These are phyloP conservation scores for Ramaria rubella DNA, from an alignment of 768 basidiomycete species.

Conservation along the genomic window DNA sequence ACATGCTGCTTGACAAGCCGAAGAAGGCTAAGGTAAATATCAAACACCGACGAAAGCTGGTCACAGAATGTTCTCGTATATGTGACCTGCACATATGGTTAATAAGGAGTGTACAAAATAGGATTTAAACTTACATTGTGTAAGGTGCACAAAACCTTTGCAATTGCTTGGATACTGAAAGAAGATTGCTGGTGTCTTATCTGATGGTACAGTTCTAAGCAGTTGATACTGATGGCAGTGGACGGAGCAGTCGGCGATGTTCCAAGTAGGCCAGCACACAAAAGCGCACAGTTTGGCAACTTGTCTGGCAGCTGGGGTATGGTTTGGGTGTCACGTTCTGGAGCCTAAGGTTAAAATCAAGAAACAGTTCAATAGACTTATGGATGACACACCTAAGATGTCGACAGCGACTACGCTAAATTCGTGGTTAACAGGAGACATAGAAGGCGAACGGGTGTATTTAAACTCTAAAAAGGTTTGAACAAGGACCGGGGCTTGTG, in stretches of 20 bases:
- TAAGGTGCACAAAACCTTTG: conserved; percentile 5
- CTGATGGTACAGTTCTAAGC: conserved; percentile 18
- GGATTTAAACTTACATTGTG: conserved; percentile 2
- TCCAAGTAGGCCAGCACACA: neutral
- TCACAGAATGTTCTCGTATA: neutral
- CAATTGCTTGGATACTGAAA: conserved; percentile 19
- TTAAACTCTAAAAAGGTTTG: neutral
- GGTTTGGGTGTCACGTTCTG: neutral
- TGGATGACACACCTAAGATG: neutral
- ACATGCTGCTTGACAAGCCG: conserved; percentile 5
- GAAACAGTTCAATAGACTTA: neutral
- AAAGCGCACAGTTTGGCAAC: neutral
- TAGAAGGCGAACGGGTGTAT: neutral
- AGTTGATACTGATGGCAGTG: neutral
- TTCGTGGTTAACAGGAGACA: neutral
- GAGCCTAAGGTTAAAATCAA: neutral
- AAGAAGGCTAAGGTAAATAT: conserved; percentile 8
- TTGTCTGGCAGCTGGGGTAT: neutral
- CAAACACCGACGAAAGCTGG: conserved; percentile 9
- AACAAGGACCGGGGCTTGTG: neutral
- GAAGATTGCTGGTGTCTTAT: conserved; percentile 20
- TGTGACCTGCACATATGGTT: neutral
- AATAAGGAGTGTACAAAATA: neutral
- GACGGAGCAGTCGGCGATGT: neutral
- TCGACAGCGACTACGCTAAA: neutral